phyloP scores from a whole-genome alignment of 2,329 filamentous ascomycete species.

The Apiospora aurea region DNA sequence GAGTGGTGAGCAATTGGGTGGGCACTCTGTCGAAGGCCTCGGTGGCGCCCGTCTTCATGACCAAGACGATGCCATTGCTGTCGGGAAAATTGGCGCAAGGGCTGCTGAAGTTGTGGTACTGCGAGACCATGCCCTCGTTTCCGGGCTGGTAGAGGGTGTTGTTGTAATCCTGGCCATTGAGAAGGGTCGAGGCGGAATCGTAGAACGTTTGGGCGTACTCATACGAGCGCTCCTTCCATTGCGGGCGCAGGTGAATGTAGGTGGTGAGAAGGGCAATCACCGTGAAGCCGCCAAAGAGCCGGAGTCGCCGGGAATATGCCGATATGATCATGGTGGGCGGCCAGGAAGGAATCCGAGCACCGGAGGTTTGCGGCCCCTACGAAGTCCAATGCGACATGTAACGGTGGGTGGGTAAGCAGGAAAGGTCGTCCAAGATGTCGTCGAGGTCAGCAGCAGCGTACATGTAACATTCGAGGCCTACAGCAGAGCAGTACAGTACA shows the following conservation, averaged over 20 bases:
- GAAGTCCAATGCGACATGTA: slow-evolving; percentile 15
- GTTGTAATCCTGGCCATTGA: slow-evolving; percentile 43
- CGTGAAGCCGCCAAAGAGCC: slow-evolving; percentile 38
- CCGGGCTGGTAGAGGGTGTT: slow-evolving; percentile 49
- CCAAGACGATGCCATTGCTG: slow-evolving; percentile 53
- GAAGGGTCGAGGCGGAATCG: slow-evolving; percentile 38
- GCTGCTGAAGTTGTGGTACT: slow-evolving; percentile 46
- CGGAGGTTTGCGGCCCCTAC: slow-evolving; percentile 14
- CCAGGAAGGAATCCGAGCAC: slow-evolving; percentile 13
- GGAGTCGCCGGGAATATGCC: slow-evolving; percentile 40
- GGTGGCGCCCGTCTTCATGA: slow-evolving; percentile 67
- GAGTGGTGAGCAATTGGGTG: slow-evolving; percentile 60
- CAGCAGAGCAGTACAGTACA: neutral
- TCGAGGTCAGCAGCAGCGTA: neutral
- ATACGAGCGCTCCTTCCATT: slow-evolving; percentile 37
- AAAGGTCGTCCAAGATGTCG: neutral
- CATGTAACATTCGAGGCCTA: neutral
- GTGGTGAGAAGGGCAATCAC: slow-evolving; percentile 34
- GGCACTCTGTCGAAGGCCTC: slow-evolving; percentile 62
- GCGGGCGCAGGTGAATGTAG: slow-evolving; percentile 37
- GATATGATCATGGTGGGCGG: slow-evolving; percentile 37
- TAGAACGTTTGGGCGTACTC: slow-evolving; percentile 42
- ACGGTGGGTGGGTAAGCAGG: neutral
- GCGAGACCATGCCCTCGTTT: slow-evolving; percentile 42
- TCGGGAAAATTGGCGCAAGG: slow-evolving; percentile 52